Evolutionary conservation across 306 rosid species (phyloP), one percentile per base, ranked within the genome.

Genomic region (Dalbergia oliveri): DNA sequence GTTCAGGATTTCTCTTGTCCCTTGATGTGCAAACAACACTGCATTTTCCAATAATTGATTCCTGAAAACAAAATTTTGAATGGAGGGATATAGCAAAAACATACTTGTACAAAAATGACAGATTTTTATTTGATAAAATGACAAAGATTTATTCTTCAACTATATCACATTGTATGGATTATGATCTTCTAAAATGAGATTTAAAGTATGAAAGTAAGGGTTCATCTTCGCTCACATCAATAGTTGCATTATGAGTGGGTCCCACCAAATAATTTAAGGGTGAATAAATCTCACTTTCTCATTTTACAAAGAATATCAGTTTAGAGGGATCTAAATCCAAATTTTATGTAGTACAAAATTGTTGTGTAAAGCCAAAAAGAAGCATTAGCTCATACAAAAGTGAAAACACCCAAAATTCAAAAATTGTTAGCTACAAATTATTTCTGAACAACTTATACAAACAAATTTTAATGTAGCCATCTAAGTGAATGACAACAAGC

Each of bases 1-100:
- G 80, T 47, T 71, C 84, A 68, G 82, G 75, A 88, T 93, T 93
- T 79, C 91, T 87, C 47, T 9, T 15, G 82, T 93, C 96, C 81
- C 79, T 82, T 66, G 87, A 85, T 45, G 84, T 79, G 91, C 94
- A 93, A 49, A 91, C 72, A 47, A 93, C 88, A 51, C 23, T 87
- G 89, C 92, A 91, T 73, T 89, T 93, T 81, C 84, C 83, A 54
- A 79, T 35, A 77, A 91, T 70, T 47, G 81, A 67, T 68, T 88
- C 91, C 97, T 93, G 87, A 75, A 76, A 79, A 77, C 26, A 56
- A n/a, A 70, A 57, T 65, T 63, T 59, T 16, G 59, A 63, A 9
- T 3, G 58, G 54, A 21, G 50, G 15, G 49, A 56, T 54, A 81
- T 44, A 62, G 62, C 13, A 73, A 49, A 54, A 78, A 57, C 83